Evolutionary conservation across 805 yeast species (phyloP).

Genomic region (Metschnikowia anglica): DNA sequence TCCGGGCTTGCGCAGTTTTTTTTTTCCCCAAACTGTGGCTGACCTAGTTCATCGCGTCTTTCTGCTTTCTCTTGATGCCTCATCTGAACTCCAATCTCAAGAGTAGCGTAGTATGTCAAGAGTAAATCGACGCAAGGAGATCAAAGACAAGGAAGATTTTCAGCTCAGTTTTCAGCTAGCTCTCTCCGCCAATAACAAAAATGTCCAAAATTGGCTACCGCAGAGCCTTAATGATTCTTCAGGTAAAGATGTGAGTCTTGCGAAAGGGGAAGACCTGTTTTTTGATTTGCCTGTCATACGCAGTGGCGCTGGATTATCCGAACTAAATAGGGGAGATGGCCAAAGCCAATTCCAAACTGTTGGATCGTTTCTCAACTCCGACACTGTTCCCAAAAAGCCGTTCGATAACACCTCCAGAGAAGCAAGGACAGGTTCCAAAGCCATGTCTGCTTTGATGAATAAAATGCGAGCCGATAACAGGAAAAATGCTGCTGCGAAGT

Average conservation of each 20-base stretch:
- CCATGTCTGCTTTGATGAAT: slow-evolving; percentile 41
- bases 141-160: slow-evolving; percentile 46
- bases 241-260: neutral
- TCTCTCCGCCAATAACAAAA: slow-evolving; percentile 34
- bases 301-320: slow-evolving; percentile 31
- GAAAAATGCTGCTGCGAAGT: slow-evolving; percentile 11
- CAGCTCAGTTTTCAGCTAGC: slow-evolving; percentile 49
- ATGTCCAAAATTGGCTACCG: slow-evolving; percentile 42
- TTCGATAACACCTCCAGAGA: slow-evolving; percentile 10
- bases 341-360: slow-evolving; percentile 16
- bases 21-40: slow-evolving; percentile 10
- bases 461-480: slow-evolving; percentile 31
- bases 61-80: neutral
- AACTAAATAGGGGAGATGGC: slow-evolving; percentile 16
- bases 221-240: slow-evolving; percentile 1
- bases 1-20: slow-evolving; percentile 21
- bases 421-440: slow-evolving; percentile 25
- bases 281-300: slow-evolving; percentile 37
- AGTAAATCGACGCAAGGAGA: slow-evolving; percentile 39
- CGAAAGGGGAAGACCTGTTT: slow-evolving; percentile 20
- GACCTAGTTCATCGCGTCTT: slow-evolving; percentile 1
- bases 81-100: neutral
- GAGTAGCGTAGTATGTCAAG: slow-evolving; percentile 19
- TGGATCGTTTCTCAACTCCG: slow-evolving; percentile 29
- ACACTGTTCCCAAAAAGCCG: slow-evolving; percentile 8